Base-by-base conservation (phyloP, 2,329 filamentous ascomycete species). In the Diaporthe sp. region DNA sequence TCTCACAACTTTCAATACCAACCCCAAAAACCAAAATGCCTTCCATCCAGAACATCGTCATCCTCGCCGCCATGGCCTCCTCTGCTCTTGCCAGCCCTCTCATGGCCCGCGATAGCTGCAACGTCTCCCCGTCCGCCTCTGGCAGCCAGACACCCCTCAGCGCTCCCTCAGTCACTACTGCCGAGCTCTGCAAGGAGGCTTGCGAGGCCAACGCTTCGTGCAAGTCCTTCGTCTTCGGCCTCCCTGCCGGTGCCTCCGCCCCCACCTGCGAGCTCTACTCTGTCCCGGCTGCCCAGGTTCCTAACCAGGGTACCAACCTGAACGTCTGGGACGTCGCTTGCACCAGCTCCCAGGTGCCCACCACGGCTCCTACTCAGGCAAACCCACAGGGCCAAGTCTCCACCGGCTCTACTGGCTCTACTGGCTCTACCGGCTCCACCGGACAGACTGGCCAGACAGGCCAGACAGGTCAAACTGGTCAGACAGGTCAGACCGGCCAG, bases 151-250 rank as follows among this genome's bases (percentile, higher is more conserved):
- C 59, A 6, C 59, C 59, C 13, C 59, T 65, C 15, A 65, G 59
- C 39, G 3, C 13, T 25, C 59, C 59, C 2, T 65, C 59, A 0
- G 59, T 65, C 39, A 65, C 59, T 13, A 65, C 59, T 25, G 59
- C 59, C 3, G 59, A 65, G 59, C 39, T 65, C 2, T 65, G 59
- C 59, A 65, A 65, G 39, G 59, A 65, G 59, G 59, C 59, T 9
- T 65, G 59, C n/a, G 59, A 65, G 59, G 59, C 59, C 59, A 65
- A 65, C 39, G 15, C 59, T 42, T 65, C 59, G 2, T 65, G 59
- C 59, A 46, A 65, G 59, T 46, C 59, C 17, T 65, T 65, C 25
- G 59, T 65, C 39, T 65, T 65, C 9, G 59, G 59, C n/a, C 59
- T 65, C 4, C 59, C 59, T 31, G 39, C 59, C n/a, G 15, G 22